phyloP scores from a whole-genome alignment of 1,284 basidiomycete species.

The Ganoderma meredithae region DNA sequence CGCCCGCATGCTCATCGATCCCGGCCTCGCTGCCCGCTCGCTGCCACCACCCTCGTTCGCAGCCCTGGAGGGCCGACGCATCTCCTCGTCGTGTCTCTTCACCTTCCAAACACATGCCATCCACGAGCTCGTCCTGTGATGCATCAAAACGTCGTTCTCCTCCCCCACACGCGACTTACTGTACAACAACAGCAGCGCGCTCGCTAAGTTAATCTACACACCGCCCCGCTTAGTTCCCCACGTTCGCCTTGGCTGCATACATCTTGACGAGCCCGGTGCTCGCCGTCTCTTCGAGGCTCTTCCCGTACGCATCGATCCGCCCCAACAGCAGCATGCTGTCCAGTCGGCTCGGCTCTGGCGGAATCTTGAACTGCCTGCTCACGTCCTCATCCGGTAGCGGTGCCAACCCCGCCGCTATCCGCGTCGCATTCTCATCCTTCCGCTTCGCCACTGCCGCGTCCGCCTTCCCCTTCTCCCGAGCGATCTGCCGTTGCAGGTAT shows the following conservation, averaged over 20 bases:
- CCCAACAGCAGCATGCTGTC: conserved; percentile 89
- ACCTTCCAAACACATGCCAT: conserved; percentile 14
- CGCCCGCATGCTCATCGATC: conserved; percentile 4
- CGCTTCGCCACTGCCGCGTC: conserved; percentile 85
- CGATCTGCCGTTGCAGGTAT: conserved; percentile 92
- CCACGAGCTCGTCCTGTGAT: conserved; percentile 17
- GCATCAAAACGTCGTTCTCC: conserved; percentile 13
- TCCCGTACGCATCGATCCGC: conserved; percentile 87
- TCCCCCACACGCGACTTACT: background rate
- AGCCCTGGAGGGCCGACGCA: background rate
- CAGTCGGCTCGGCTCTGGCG: conserved; percentile 88
- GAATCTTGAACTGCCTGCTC: conserved; percentile 85
- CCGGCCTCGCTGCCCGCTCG: background rate
- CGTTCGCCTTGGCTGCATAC: conserved; percentile 65
- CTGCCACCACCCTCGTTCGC: background rate
- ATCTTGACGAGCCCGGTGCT: conserved; percentile 78
- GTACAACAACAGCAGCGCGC: conserved; percentile 21
- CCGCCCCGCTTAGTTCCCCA: conserved; percentile 32
- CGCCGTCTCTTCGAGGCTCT: conserved; percentile 77
- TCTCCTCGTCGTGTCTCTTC: conserved; percentile 16
- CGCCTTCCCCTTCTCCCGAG: conserved; percentile 85
- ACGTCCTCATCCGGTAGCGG: conserved; percentile 91
- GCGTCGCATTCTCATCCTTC: conserved; percentile 88
- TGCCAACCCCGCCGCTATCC: conserved; percentile 85
- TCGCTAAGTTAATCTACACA: conserved; percentile 20